Conservation (phyloP, 2,329 filamentous ascomycete species). For the Grosmannia serpens region DNA sequence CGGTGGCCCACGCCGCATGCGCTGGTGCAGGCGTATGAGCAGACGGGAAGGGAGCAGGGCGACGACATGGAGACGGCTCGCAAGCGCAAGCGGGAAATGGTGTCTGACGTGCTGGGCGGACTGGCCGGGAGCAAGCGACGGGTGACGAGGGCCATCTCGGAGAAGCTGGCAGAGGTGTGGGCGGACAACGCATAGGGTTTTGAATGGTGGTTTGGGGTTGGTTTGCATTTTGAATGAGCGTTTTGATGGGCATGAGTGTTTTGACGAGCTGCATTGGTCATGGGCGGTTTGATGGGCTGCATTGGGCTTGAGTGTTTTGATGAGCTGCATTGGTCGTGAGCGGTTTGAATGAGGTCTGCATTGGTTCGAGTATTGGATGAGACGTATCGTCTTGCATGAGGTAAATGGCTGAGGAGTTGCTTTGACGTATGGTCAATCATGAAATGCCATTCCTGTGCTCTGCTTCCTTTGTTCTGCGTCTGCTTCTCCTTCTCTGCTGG, state of each 20-base stretch:
- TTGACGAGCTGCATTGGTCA: not conserved
- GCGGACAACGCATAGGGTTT: slow-evolving; percentile 28
- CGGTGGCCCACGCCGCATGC: slow-evolving; percentile 64
- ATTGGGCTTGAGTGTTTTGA: not conserved
- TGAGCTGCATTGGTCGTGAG: too few relatives aligned
- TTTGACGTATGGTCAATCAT: too few relatives aligned
- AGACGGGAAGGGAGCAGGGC: slow-evolving; percentile 34
- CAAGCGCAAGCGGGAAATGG: slow-evolving; percentile 48
- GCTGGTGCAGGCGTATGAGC: slow-evolving; percentile 58
- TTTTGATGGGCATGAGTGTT: too few relatives aligned
- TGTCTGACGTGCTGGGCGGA: slow-evolving; percentile 42
- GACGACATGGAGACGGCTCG: slow-evolving; percentile 27
- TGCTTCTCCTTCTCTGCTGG: too few relatives aligned
- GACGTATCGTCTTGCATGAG: too few relatives aligned
- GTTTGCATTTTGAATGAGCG: not conserved
- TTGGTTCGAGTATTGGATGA: too few relatives aligned
- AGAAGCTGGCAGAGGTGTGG: slow-evolving; percentile 64
- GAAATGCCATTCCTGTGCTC: too few relatives aligned
- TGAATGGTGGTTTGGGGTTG: not conserved
- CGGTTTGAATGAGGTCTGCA: too few relatives aligned
- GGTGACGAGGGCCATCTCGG: slow-evolving; percentile 52
- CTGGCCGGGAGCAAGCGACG: slow-evolving; percentile 56
- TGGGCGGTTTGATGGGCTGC: too few relatives aligned
- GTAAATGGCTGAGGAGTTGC: too few relatives aligned
- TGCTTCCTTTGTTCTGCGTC: too few relatives aligned